Percentiles rank a stretch among this genome's conserved stretches.
phyloP scores from a whole-genome alignment of 257 asterid genomes.

The Euphrasia confusa region DNA sequence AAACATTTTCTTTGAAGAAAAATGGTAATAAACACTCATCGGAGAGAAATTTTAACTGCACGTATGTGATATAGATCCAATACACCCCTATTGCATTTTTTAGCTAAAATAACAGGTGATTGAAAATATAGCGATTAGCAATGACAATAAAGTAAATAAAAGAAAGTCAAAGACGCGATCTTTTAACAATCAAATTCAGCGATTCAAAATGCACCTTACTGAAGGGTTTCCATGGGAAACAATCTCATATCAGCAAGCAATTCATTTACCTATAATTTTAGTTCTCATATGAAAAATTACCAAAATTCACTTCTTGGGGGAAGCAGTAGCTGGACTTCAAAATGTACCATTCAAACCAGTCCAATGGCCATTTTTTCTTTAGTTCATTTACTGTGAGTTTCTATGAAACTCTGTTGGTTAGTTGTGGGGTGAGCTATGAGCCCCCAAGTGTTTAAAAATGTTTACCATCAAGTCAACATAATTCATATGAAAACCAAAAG shows the following conservation, averaged over 20 bases:
- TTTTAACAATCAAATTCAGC: conserved; percentile 5
- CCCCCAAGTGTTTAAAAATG: not conserved
- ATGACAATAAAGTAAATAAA: not conserved
- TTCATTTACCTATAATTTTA: not conserved
- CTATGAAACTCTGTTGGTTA: not conserved
- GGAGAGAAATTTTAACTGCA: not conserved
- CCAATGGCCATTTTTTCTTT: not conserved
- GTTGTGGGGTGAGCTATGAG: too few species aligned
- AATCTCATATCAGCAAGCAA: not conserved
- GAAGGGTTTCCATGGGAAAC: conserved; percentile 8
- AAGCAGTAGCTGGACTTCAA: conserved; percentile 1
- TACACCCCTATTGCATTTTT: not conserved
- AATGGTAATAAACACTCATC: not conserved
- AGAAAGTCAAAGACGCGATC: not conserved
- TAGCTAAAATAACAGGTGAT: conserved; percentile 8
- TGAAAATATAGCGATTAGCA: not conserved
- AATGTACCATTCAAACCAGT: conserved; percentile 5
- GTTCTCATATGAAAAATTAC: not conserved
- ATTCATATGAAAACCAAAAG: conserved; percentile 13
- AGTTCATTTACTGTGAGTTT: not conserved
- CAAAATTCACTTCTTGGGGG: not conserved
- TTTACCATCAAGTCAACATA: conserved; percentile 16
- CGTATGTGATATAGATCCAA: not conserved
- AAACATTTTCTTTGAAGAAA: not conserved
- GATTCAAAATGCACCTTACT: conserved; percentile 2